Evolutionary conservation across 768 basidiomycete genomes (phyloP).

Genomic region (Dendrothele bispora): DNA sequence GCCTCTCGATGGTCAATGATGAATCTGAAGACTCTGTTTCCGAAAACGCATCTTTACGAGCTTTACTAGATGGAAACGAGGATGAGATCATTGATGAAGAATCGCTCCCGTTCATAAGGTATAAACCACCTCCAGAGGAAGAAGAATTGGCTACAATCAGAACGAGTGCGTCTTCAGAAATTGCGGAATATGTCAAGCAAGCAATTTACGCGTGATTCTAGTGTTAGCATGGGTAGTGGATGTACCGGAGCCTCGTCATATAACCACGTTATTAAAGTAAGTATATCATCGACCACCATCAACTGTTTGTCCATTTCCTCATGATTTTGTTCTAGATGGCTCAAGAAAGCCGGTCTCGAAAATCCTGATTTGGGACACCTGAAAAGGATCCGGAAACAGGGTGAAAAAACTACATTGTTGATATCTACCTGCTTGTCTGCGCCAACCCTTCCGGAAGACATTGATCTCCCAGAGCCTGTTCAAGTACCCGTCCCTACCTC

Average conservation of each 20-base stretch:
- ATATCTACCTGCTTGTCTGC: slow-evolving; percentile 36
- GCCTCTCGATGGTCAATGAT: no score
- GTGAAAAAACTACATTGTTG: slow-evolving; percentile 51
- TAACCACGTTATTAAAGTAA: slow-evolving; percentile 64
- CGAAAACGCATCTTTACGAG: no score
- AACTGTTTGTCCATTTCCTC: not conserved
- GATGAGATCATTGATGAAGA: slow-evolving; percentile 54
- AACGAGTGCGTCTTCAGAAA: slow-evolving; percentile 56
- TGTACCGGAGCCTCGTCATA: slow-evolving; percentile 59
- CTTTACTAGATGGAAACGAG: slow-evolving; percentile 33
- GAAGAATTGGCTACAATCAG: slow-evolving; percentile 55
- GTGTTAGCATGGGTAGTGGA: slow-evolving; percentile 80
- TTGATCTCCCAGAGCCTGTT: slow-evolving; percentile 54
- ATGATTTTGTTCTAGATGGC: slow-evolving; percentile 50
- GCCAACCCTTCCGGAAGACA: slow-evolving; percentile 50
- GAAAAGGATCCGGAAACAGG: slow-evolving; percentile 69
- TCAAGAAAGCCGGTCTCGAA: slow-evolving; percentile 63
- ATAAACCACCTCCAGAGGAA: slow-evolving; percentile 65
- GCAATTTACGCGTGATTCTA: slow-evolving; percentile 25
- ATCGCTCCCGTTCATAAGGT: slow-evolving; percentile 64
- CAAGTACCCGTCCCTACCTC: slow-evolving; percentile 59
- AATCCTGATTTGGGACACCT: slow-evolving; percentile 66
- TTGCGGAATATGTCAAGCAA: no score
- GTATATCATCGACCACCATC: no score
- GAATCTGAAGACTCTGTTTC: no score